A percentile compares a stretch with the other conserved stretches of the same genome.
Evolutionary conservation across 345 rosid genomes (phyloP).

Genomic region (Bretschneidera sinensis): DNA sequence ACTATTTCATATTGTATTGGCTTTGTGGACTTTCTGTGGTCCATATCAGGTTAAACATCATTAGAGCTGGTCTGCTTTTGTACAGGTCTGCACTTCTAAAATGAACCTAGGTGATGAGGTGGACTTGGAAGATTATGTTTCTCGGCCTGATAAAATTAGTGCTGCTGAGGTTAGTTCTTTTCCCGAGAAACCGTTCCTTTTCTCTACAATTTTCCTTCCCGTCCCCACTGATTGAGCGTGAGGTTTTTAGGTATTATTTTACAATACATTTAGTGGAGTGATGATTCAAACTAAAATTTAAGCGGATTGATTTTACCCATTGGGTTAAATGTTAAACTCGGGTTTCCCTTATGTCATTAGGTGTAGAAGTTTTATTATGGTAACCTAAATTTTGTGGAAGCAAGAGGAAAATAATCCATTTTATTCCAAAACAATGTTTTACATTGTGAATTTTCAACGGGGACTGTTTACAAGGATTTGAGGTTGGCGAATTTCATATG

Average conservation of each 20-base stretch:
- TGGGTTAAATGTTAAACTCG: not conserved
- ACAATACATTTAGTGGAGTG: not conserved
- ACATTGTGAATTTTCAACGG: too few relatives aligned
- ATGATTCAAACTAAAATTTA: not conserved
- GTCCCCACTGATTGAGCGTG: not conserved
- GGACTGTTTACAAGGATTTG: not conserved
- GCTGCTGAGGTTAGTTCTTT: constrained; percentile 89
- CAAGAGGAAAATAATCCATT: not conserved
- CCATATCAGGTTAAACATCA: not conserved
- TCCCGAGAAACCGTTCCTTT: not conserved
- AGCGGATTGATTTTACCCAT: not conserved
- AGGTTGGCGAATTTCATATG: not conserved
- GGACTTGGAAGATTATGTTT: constrained; percentile 97
- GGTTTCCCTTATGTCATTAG: not conserved
- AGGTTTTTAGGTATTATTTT: not conserved
- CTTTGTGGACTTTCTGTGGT: not conserved
- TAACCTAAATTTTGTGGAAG: not conserved
- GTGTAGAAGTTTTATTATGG: not conserved
- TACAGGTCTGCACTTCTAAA: constrained; percentile 94
- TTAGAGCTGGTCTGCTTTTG: constrained; percentile 7
- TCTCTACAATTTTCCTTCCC: not conserved
- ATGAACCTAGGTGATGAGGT: constrained; percentile 98
- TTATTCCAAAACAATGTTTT: too few relatives aligned
- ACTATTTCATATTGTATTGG: not conserved
- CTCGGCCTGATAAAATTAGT: constrained; percentile 97